Evolutionary conservation across 441 rosid genomes (phyloP), one percentile per base, ranked within the genome.

Genomic region (Croton setiger): DNA sequence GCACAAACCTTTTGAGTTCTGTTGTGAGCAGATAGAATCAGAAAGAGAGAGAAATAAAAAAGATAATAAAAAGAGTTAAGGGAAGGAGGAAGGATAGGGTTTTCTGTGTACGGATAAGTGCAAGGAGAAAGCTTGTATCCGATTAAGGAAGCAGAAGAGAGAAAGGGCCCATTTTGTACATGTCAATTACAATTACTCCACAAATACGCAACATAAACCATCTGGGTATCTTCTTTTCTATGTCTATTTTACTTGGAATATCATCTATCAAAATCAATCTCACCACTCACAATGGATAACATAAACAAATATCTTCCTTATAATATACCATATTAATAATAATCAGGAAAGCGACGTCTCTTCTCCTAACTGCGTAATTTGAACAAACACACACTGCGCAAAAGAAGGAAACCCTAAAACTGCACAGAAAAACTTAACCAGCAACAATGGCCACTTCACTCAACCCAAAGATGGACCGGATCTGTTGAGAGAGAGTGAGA

Each of bases 81-180:
- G 31, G 33, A 21, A 15, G 13, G 18, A 7, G 7, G 21, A 23
- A 63, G 70, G 79, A 74, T 79, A 79, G 76, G 79, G 76, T 72
- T 83, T 75, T 58, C 55, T 70, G 65, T 75, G 91, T 76, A 80
- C 87, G 83, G 90, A 81, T 76, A 84, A 78, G 87, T 79, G 82
- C 74, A 78, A 80, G 61, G 77, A 76, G 80, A 75, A 75, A 60
- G 60, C 67, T 9, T 86, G 92, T 85, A 67, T 79, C 70, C 67
- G 76, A 67, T 66, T 67, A 81, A 90, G 93, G 88, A 86, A 85
- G 84, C 85, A 84, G 79, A 69, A 75, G 75, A 67, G 21, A 57
- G 67, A 75, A 76, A 72, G 72, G 87, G 81, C 78, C 82, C 82
- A 72, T 80, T 80, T 73, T 80, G 72, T 64, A 60, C 70, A 77